A percentile compares a stretch with the other conserved stretches of the same genome.
Conservation (phyloP, 331 rosid species). For the Arachis monticola region DNA sequence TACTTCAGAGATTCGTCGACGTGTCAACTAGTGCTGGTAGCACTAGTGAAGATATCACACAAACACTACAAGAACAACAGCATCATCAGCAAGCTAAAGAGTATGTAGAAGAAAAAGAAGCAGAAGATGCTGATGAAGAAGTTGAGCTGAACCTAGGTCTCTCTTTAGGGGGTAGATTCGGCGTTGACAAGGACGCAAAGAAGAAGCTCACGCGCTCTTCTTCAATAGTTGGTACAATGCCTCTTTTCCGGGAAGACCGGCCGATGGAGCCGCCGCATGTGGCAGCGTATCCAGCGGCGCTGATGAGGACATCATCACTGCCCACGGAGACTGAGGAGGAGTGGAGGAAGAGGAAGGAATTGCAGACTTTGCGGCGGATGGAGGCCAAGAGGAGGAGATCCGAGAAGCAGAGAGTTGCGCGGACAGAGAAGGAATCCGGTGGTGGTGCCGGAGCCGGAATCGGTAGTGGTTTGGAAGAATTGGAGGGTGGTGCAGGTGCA, state of each 20-base stretch:
- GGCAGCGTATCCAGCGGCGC: constrained; percentile 40
- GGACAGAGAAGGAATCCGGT: constrained; percentile 47
- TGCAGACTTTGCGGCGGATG: constrained; percentile 86
- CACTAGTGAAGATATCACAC: neutral
- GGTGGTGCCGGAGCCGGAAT: neutral
- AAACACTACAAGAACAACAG: constrained; percentile 25
- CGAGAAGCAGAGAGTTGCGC: constrained; percentile 78
- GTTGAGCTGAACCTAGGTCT: constrained; percentile 87
- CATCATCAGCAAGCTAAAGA: constrained; percentile 10
- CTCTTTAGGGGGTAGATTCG: constrained; percentile 90
- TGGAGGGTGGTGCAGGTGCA: constrained; percentile 34
- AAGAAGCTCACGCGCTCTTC: constrained; percentile 71
- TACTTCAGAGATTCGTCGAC: constrained; percentile 62
- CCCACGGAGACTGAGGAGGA: constrained; percentile 91
- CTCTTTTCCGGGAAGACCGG: constrained; percentile 51
- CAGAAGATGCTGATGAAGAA: constrained; percentile 46
- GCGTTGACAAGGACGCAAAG: constrained; percentile 71
- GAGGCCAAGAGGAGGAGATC: constrained; percentile 88
- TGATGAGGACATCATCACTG: constrained; percentile 77
- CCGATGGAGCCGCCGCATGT: constrained; percentile 35
- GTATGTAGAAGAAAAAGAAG: constrained; percentile 14
- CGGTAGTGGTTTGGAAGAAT: constrained; percentile 53
- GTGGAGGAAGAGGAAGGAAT: constrained; percentile 96
- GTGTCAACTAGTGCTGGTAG: constrained; percentile 37
- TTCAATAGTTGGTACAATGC: constrained; percentile 73